phyloP scores from a whole-genome alignment of 2,329 filamentous ascomycete species.

The Pestalotiopsis sp. region DNA sequence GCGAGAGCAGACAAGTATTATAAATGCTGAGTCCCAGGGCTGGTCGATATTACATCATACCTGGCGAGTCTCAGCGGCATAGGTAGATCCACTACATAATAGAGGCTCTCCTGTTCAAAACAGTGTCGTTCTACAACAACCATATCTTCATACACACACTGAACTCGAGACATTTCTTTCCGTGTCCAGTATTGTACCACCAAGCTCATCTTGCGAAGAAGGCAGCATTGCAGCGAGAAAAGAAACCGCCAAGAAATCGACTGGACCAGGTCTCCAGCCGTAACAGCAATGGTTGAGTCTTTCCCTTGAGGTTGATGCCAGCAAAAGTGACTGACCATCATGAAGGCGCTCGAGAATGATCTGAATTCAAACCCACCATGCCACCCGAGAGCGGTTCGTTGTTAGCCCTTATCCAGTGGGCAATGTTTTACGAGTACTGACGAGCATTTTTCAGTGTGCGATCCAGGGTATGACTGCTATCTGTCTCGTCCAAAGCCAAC shows the following conservation, averaged over 20 bases:
- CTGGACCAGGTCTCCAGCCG: neutral
- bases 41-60: neutral
- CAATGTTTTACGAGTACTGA: slow-evolving; percentile 4
- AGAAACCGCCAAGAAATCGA: neutral
- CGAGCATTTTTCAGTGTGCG: slow-evolving; percentile 64
- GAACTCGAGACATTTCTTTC: neutral
- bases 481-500: neutral
- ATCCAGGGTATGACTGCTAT: neutral
- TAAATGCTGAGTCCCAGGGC: neutral
- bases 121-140: neutral
- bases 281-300: neutral
- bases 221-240: neutral
- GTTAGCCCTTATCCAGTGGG: slow-evolving; percentile 34
- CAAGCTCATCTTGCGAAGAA: neutral
- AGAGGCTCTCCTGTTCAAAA: neutral
- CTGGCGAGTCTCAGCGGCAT: neutral
- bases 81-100: neutral
- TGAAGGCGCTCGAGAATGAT: slow-evolving; percentile 65
- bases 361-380: slow-evolving; percentile 78
- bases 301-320: neutral
- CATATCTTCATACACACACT: neutral
- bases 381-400: slow-evolving; percentile 75
- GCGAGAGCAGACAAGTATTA: neutral
- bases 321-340: neutral
- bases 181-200: neutral